Evolutionary conservation across 192 early-diverging fungal species (phyloP).

Genomic region (Podila clonocystis): DNA sequence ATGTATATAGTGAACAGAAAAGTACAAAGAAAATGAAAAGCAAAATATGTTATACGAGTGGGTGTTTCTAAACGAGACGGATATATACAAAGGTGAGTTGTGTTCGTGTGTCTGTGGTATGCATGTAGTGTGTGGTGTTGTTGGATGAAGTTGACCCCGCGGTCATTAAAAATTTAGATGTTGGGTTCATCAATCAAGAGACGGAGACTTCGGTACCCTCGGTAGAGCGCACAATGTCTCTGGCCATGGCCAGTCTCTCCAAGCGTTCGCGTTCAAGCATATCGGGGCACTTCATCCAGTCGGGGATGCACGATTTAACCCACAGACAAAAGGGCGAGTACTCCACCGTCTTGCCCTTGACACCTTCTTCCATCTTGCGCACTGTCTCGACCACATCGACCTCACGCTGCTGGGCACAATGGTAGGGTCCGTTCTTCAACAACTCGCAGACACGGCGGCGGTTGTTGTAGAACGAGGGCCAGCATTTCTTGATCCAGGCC

Average conservation of each 20-base stretch:
- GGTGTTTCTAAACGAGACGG: too few species aligned
- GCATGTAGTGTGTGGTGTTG: too few species aligned
- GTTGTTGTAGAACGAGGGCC: constrained; percentile 50
- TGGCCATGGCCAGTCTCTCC: constrained; percentile 1
- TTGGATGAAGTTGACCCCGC: too few species aligned
- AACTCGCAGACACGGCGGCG: constrained; percentile 27
- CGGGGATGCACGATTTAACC: constrained; percentile 12
- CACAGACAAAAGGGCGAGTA: constrained; percentile 13
- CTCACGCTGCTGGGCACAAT: neutral
- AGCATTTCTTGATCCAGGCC: constrained; percentile 29
- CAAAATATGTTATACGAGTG: too few species aligned
- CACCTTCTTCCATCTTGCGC: constrained; percentile 42
- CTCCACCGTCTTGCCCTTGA: constrained; percentile 19
- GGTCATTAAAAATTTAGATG: too few species aligned
- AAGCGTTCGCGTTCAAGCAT: constrained; percentile 19
- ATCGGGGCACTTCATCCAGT: constrained; percentile 15
- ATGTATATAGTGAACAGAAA: too few species aligned
- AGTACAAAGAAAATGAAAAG: too few species aligned
- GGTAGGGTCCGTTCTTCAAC: constrained; percentile 1
- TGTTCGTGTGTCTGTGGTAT: too few species aligned
- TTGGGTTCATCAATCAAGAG: too few species aligned
- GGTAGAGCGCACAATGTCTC: neutral
- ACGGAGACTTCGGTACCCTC: neutral
- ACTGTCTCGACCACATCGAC: constrained; percentile 16
- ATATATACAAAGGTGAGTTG: too few species aligned